A percentile compares a stretch with the other conserved stretches of the same genome.
Conservation (phyloP, 2,329 filamentous ascomycete species). For the Diaporthe humulicola region DNA sequence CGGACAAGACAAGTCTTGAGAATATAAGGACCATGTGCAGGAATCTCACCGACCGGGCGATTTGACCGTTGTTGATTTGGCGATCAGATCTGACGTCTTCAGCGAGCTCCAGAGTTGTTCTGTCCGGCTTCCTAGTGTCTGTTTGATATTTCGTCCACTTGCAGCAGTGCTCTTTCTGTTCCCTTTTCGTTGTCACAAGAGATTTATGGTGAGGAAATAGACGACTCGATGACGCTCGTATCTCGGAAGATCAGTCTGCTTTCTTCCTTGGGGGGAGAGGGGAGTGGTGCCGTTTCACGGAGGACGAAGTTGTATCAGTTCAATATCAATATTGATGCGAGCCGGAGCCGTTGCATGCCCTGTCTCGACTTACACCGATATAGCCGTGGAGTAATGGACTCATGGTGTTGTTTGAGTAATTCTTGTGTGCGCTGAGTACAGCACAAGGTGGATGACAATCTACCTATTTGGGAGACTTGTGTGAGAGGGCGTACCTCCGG, state of each 20-base stretch:
- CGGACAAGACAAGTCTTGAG: neutral
- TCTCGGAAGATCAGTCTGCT: neutral
- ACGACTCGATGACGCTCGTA: too few relatives aligned
- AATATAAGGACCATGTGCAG: neutral
- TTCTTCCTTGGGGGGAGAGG: neutral
- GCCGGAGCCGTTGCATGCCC: neutral
- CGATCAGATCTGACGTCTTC: neutral
- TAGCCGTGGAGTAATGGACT: neutral
- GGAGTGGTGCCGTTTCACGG: neutral
- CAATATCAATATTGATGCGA: too few relatives aligned
- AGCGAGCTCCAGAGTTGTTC: neutral
- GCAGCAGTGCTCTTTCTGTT: neutral
- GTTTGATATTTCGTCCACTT: too few relatives aligned
- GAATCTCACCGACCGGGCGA: neutral
- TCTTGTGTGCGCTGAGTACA: neutral
- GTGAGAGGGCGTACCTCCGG: neutral
- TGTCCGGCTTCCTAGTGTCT: neutral
- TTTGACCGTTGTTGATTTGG: neutral
- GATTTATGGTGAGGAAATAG: too few relatives aligned
- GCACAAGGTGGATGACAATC: too few relatives aligned
- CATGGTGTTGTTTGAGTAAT: neutral
- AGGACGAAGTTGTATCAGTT: neutral
- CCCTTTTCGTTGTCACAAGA: neutral
- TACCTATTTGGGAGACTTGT: neutral
- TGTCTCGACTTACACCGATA: neutral